Percentiles rank a stretch among this genome's conserved stretches.
phyloP scores from a whole-genome alignment of 176 grass and related monocot species.

The Rhipidocladum racemiflorum region DNA sequence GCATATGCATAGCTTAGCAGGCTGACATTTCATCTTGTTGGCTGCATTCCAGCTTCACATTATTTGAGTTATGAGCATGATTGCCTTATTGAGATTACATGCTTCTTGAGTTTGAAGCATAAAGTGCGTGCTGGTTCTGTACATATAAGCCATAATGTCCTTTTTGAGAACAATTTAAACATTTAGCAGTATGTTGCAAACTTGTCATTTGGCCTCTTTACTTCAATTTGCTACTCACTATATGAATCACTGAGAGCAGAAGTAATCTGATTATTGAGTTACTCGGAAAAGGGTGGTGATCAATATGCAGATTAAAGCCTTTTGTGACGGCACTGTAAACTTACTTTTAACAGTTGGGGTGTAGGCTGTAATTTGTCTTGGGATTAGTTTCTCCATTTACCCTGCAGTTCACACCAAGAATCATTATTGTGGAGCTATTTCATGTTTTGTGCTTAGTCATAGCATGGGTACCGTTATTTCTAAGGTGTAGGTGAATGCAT shows the following conservation, averaged over 20 bases:
- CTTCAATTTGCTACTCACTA: not conserved
- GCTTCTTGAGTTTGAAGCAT: not conserved
- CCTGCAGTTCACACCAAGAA: not conserved
- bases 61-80: not conserved
- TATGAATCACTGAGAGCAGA: not conserved
- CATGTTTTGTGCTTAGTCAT: not conserved
- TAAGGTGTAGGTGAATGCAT: not conserved
- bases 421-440: slow-evolving; percentile 4
- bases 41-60: not conserved
- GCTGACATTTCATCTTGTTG: not conserved
- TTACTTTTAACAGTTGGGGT: slow-evolving; percentile 10
- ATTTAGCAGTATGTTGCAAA: not conserved
- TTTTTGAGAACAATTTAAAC: not conserved
- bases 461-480: not conserved
- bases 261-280: not conserved
- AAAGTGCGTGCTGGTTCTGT: not conserved
- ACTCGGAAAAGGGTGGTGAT: not conserved
- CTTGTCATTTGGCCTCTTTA: not conserved
- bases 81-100: not conserved
- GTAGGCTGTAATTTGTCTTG: not conserved
- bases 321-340: not conserved
- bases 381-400: not conserved
- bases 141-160: not conserved
- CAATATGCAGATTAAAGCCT: not conserved
- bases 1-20: not conserved